These are phyloP conservation scores for Diaporthe velutina DNA, from an alignment of 2,329 filamentous ascomycete species.

Conservation along the genomic window DNA sequence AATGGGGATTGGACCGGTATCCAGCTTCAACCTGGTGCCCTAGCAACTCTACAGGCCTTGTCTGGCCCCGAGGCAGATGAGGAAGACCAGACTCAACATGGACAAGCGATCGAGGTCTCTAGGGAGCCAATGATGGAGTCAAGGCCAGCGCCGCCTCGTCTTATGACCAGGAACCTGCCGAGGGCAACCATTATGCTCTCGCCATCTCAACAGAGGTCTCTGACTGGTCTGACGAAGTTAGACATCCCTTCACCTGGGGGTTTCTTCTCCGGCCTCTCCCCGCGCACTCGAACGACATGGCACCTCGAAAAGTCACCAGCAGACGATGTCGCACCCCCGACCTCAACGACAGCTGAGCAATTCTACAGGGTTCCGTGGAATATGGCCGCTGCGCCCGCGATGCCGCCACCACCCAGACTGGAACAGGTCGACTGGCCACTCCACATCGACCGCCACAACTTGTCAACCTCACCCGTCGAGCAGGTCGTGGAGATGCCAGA, in stretches of 20 bases:
- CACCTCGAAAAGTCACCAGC: conserved; percentile 66
- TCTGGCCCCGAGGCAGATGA: conserved; percentile 69
- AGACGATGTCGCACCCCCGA: conserved; percentile 73
- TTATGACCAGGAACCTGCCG: conserved; percentile 58
- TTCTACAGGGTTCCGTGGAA: conserved; percentile 91
- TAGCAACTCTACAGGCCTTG: conserved; percentile 84
- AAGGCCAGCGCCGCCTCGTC: conserved; percentile 63
- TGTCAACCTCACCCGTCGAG: conserved; percentile 68
- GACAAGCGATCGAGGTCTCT: conserved; percentile 66
- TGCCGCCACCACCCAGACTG: conserved; percentile 43
- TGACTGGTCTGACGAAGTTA: conserved; percentile 81
- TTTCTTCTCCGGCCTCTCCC: conserved; percentile 89
- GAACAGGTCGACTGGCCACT: conserved; percentile 54
- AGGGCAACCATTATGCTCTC: conserved; percentile 52
- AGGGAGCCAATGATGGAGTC: conserved; percentile 62
- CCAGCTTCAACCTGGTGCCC: conserved; percentile 81
- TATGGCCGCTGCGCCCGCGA: conserved; percentile 52
- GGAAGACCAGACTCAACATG: conserved; percentile 68
- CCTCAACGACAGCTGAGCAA: conserved; percentile 90
- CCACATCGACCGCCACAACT: conserved; percentile 51
- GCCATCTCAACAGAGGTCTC: conserved; percentile 68
- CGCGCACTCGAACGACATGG: conserved; percentile 85
- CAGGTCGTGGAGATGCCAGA: conserved; percentile 74
- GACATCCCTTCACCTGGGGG: conserved; percentile 92
- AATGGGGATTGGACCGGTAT: conserved; percentile 79